These are phyloP conservation scores for Rhizophora apiculata DNA, from an alignment of 345 rosid species.

Conservation along the genomic window DNA sequence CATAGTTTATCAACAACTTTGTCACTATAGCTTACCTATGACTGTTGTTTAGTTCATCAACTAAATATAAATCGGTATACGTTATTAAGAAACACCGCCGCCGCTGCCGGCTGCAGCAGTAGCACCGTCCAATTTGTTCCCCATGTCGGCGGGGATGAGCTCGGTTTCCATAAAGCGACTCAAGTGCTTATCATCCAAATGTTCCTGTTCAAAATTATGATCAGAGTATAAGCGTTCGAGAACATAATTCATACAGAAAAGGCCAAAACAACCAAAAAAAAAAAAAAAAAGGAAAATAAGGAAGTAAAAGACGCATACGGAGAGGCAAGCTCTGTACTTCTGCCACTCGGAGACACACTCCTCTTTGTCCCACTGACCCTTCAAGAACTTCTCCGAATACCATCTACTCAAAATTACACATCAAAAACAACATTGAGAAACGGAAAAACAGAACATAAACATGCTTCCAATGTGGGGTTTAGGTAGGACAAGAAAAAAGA, in stretches of 20 bases:
- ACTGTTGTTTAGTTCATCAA: neutral
- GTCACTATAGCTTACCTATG: too few relatives aligned
- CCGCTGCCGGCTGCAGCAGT: neutral
- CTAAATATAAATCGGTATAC: neutral
- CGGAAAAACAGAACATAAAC: neutral
- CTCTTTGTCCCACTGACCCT: slow-evolving; percentile 78
- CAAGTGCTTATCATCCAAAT: slow-evolving; percentile 71
- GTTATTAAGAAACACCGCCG: slow-evolving; percentile 18
- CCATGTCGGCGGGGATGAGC: slow-evolving; percentile 23
- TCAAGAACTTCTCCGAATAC: slow-evolving; percentile 82
- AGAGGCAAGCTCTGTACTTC: slow-evolving; percentile 73
- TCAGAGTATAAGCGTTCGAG: neutral
- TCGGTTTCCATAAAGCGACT: slow-evolving; percentile 71
- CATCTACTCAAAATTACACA: slow-evolving; percentile 41
- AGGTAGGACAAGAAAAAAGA: neutral
- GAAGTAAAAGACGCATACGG: slow-evolving; percentile 38
- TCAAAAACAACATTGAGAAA: neutral
- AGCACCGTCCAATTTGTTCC: slow-evolving; percentile 32
- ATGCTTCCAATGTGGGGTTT: slow-evolving; percentile 3
- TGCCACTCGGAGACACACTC: slow-evolving; percentile 72
- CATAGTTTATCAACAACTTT: too few relatives aligned
- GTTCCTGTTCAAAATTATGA: slow-evolving; percentile 40
- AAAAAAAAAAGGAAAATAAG: neutral
- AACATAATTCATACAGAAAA: neutral
- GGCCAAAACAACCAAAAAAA: neutral